These are phyloP conservation scores for Mayamaea pseudoterrestris DNA, from an alignment of 108 stramenopile genomes.

Conservation along the genomic window DNA sequence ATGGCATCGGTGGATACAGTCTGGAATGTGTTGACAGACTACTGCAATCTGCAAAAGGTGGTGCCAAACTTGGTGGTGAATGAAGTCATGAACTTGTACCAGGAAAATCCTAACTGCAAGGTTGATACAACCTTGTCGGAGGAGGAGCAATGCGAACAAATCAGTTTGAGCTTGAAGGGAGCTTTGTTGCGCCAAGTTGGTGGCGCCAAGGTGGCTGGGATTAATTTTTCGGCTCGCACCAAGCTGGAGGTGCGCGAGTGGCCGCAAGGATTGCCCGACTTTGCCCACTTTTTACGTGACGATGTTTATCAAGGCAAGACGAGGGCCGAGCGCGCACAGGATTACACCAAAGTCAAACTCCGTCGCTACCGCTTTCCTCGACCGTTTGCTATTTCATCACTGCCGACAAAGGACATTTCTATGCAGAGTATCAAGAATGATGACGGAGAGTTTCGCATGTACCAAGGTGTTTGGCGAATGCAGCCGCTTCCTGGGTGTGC, in stretches of 20 bases:
- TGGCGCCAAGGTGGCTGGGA: conserved; percentile 80
- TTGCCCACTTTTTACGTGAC: conserved; percentile 58
- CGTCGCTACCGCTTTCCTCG: conserved; percentile 68
- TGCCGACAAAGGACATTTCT: conserved; percentile 75
- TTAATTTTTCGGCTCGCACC: conserved; percentile 70
- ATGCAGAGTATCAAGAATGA: conserved; percentile 79
- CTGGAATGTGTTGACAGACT: conserved; percentile 75
- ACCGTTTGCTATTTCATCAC: conserved; percentile 57
- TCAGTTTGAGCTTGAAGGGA: conserved; percentile 55
- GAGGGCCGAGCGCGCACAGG: conserved; percentile 33
- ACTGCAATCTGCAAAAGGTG: conserved; percentile 60
- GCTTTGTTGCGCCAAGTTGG: conserved; percentile 70
- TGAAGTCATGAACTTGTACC: conserved; percentile 51
- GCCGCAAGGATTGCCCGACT: conserved; percentile 73
- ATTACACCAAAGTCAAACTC: conserved; percentile 30
- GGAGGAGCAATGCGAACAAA: conserved; percentile 40
- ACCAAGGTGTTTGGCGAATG: conserved; percentile 89
- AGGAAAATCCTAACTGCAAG: conserved; percentile 13
- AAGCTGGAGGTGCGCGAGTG: conserved; percentile 80
- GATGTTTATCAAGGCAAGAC: conserved; percentile 59
- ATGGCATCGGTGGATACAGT: conserved; percentile 64
- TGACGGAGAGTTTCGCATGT: conserved; percentile 83
- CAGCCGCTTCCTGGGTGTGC: conserved; percentile 80
- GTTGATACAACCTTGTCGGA: conserved; percentile 12
- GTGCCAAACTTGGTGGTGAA: conserved; percentile 79